Evolutionary conservation across 2,329 filamentous ascomycete species (phyloP).

Genomic region (Ophiostoma sp.): DNA sequence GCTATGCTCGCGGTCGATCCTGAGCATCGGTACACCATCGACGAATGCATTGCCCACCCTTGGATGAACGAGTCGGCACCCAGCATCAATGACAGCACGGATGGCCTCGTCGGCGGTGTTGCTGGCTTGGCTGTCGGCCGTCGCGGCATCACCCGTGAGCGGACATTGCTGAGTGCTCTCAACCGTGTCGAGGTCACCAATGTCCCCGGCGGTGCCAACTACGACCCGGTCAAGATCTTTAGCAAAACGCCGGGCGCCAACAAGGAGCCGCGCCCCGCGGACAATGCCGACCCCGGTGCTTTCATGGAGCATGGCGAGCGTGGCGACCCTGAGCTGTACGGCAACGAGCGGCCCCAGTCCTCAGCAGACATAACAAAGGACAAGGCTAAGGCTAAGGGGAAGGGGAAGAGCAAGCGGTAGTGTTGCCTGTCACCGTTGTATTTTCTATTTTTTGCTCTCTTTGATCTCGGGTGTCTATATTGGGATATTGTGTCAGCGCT

Average conservation of each 20-base stretch:
- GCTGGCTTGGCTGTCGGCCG: constrained; percentile 75
- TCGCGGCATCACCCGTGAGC: constrained; percentile 72
- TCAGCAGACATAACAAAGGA: constrained; percentile 43
- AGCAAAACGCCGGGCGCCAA: constrained; percentile 48
- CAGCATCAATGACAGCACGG: constrained; percentile 76
- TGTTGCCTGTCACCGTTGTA: neutral
- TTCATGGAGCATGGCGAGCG: constrained; percentile 83
- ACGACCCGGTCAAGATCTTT: constrained; percentile 65
- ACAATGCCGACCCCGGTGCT: constrained; percentile 62
- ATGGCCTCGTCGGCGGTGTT: constrained; percentile 84
- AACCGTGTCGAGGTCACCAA: constrained; percentile 61
- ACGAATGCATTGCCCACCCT: constrained; percentile 84
- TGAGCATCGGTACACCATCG: constrained; percentile 75
- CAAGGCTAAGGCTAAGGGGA: constrained; percentile 25
- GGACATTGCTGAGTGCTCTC: constrained; percentile 76
- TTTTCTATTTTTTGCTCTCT: neutral
- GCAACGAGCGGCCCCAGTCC: constrained; percentile 44
- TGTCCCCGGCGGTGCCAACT: constrained; percentile 51
- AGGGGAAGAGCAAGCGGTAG: constrained; percentile 26
- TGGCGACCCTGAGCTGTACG: constrained; percentile 74
- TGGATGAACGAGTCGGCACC: constrained; percentile 66
- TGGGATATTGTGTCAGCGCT: neutral
- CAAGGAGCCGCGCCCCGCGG: constrained; percentile 27
- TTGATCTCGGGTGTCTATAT: neutral
- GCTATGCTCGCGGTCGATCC: constrained; percentile 88